Evolutionary conservation across 805 yeast species (phyloP).

Genomic region (Sugiyamaella chiloensis): DNA sequence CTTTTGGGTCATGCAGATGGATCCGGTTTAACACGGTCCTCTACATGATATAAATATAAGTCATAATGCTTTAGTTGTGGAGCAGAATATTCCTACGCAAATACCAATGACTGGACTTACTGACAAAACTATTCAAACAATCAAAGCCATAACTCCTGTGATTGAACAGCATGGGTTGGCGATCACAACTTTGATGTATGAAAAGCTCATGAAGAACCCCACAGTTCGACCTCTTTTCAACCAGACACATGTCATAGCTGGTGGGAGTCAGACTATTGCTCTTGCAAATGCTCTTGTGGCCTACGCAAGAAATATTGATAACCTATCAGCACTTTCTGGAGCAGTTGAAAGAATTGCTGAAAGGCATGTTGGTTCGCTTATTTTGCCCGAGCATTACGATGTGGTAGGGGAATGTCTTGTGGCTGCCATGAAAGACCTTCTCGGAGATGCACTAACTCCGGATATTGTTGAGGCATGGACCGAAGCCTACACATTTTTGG

Average conservation of each 20-base stretch:
- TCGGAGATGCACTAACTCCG: constrained; percentile 60
- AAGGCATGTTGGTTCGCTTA: constrained; percentile 64
- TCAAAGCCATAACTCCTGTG: constrained; percentile 43
- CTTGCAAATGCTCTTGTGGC: constrained; percentile 58
- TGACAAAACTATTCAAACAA: constrained; percentile 6
- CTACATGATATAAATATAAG: no score
- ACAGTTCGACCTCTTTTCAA: constrained; percentile 57
- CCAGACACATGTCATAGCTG: constrained; percentile 38
- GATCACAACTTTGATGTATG: constrained; percentile 54
- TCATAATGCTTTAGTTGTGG: no score
- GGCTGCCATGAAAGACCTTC: constrained; percentile 49
- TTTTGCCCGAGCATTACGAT: constrained; percentile 62
- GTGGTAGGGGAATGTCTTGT: constrained; percentile 60
- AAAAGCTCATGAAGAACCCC: constrained; percentile 46
- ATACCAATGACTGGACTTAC: not conserved
- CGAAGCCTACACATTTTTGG: constrained; percentile 61
- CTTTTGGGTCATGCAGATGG: no score
- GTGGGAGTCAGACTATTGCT: constrained; percentile 52
- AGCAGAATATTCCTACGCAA: no score
- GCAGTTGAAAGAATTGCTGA: constrained; percentile 58
- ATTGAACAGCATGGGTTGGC: constrained; percentile 53
- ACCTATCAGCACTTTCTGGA: constrained; percentile 48
- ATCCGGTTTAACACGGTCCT: no score
- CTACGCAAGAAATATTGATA: constrained; percentile 62
- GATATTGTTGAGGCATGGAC: constrained; percentile 62